Evolutionary conservation across 495 filamentous ascomycete genomes (phyloP), one percentile per base, ranked within the genome.

Genomic region (Tuber indicum): DNA sequence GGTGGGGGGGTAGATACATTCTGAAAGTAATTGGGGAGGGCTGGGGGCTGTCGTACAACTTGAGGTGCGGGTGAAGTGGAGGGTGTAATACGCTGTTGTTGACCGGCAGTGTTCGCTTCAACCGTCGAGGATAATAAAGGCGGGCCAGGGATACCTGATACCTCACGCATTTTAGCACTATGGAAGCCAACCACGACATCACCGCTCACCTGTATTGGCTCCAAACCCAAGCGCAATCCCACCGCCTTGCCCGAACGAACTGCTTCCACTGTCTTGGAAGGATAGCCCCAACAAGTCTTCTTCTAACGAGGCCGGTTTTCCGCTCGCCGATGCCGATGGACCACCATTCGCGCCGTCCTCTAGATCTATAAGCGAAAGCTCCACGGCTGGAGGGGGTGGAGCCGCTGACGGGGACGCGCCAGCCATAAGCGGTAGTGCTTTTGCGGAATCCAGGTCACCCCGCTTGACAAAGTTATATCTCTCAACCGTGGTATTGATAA

Each of bases 401-500:
- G 77, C 19, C 41, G 42, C 46, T 66, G 79, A 76, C 12, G 77
- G 80, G 45, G 81, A 77, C 41, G 78, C 72, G 36, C 77, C 72
- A 19, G 79, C 76, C 71, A 84, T 77, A 16, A 75, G 77, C 32
- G 82, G 82, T 43, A 84, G 76, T 58, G 75, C 75, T 70, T 73
- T 89, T n/a, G 96, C 96, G 23, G 88, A 95, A 81, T 96, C 92
- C 47, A 97, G 82, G 84, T 98, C 95, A 36, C 96, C 96, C 85
- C 93, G 96, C 87, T 94, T 98, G 77, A 97, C 89, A 70, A 98
- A 86, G 86, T 92, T 96, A 83, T 98, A 99, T 79, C 96, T 86
- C 85, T 98, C 94, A 74, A 98, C 92, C 1, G 96, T 98, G 75
- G 94, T 91, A 83, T 98, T 94, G 89, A 99, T 99, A 85, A 94